Evolutionary conservation across 1,284 basidiomycete genomes (phyloP), one percentile per base, ranked within the genome.

Genomic region (Leccinum pachyderme): DNA sequence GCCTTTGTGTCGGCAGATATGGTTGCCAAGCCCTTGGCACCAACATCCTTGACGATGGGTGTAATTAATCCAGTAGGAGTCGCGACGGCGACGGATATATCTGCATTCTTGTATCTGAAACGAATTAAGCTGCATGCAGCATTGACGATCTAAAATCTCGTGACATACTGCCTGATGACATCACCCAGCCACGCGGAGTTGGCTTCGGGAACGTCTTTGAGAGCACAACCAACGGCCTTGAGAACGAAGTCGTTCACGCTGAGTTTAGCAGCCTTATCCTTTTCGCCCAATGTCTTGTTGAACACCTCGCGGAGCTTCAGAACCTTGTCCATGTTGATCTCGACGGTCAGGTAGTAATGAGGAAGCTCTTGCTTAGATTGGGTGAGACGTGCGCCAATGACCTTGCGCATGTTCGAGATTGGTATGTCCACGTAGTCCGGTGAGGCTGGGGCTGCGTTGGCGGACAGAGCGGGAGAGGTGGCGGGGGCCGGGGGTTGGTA

Each of bases 121-220:
- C 7, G 13, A 11, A 37, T 53, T 52, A 50, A 11, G 59, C 41
- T 15, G 52, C 22, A 41, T 12, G 59, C 41, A 13, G 52, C 22
- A 41, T 12, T 4, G 24, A 43, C 12, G 24, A 22, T 11, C 9
- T 2, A n/a, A 51, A 11, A 46, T 37, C 6, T 35, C 25, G 47
- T 53, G 5, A 78, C 91, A 71, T 73, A 95, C 93, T 93, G 91
- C 73, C 96, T 81, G 73, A 99, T 97, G 54, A 87, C 84, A 66
- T 99, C 97, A 63, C 95, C 96, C 64, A 98, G 76, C 96, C 96
- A 99, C 18, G 95, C 93, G 53, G 95, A 93, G 80, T 99, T 99
- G 62, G 89, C 95, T 73, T 99, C 97, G 53, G 97, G 97, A 31
- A 99, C 96, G 70, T 99, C 95, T 53, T 83, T 81, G 54, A 98